These are phyloP conservation scores for Bertia moriformis DNA, from an alignment of 2,329 filamentous ascomycete genomes.

Conservation along the genomic window DNA sequence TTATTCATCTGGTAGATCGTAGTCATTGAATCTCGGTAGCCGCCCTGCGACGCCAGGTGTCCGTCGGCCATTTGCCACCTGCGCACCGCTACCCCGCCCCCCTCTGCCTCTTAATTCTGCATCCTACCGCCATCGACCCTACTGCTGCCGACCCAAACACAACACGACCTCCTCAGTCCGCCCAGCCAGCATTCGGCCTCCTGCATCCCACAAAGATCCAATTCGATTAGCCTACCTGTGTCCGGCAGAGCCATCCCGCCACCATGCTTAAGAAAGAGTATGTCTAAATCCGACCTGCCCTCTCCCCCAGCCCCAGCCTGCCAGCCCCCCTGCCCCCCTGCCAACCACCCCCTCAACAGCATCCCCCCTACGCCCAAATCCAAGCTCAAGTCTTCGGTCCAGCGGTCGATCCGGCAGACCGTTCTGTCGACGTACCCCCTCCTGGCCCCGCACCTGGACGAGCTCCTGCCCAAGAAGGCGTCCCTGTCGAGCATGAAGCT, in stretches of 20 bases:
- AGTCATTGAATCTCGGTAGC: too few relatives aligned
- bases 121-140: too few relatives aligned
- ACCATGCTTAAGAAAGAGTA: conserved; percentile 93
- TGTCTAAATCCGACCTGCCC: conserved; percentile 15
- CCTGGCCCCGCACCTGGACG: conserved; percentile 77
- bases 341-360: conserved; percentile 23
- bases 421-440: conserved; percentile 75
- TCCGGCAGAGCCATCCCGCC: conserved; percentile 8
- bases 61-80: too few relatives aligned
- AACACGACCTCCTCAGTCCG: too few relatives aligned
- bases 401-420: conserved; percentile 71
- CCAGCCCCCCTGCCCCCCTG: background rate
- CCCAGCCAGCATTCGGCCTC: too few relatives aligned
- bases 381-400: conserved; percentile 93
- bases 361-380: conserved; percentile 69
- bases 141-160: too few relatives aligned
- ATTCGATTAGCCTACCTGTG: too few relatives aligned
- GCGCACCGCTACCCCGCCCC: too few relatives aligned
- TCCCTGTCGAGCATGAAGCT: conserved; percentile 84
- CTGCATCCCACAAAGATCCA: too few relatives aligned
- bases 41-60: too few relatives aligned
- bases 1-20: too few relatives aligned
- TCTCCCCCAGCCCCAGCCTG: background rate
- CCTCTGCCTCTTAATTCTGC: too few relatives aligned
- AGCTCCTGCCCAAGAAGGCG: conserved; percentile 87